Percentiles rank a stretch among this genome's conserved stretches.
These are phyloP conservation scores for Carex littledalei DNA, from an alignment of 176 grass and related monocot genomes.

Conservation along the genomic window DNA sequence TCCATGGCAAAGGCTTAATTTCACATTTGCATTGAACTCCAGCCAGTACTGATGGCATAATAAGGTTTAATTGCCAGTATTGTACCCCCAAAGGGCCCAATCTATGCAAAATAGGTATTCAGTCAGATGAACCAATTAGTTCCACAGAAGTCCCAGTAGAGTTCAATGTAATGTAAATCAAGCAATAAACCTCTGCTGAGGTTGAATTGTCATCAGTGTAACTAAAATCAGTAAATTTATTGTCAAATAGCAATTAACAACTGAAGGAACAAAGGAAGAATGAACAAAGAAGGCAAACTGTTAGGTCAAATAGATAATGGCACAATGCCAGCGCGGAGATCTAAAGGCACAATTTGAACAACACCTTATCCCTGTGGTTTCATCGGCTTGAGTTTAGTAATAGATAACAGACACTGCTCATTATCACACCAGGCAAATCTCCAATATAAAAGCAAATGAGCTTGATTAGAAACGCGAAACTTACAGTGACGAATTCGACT, in stretches of 20 bases:
- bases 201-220: neutral
- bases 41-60: neutral
- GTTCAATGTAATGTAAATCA: neutral
- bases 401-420: neutral
- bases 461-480: slow-evolving; percentile 1
- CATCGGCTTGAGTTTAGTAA: neutral
- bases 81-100: neutral
- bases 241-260: neutral
- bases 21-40: neutral
- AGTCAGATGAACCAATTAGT: neutral
- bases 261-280: neutral
- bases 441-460: neutral
- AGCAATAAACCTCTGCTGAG: neutral
- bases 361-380: neutral
- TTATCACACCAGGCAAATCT: neutral
- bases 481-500: slow-evolving; percentile 66
- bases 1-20: neutral
- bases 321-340: neutral
- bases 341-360: neutral
- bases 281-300: neutral
- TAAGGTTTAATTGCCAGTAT: neutral
- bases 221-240: neutral
- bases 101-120: neutral
- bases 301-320: neutral
- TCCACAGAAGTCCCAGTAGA: too few relatives aligned